Base-by-base conservation (phyloP, 2,329 filamentous ascomycete species). In the Ascochyta clinopodiicola region DNA sequence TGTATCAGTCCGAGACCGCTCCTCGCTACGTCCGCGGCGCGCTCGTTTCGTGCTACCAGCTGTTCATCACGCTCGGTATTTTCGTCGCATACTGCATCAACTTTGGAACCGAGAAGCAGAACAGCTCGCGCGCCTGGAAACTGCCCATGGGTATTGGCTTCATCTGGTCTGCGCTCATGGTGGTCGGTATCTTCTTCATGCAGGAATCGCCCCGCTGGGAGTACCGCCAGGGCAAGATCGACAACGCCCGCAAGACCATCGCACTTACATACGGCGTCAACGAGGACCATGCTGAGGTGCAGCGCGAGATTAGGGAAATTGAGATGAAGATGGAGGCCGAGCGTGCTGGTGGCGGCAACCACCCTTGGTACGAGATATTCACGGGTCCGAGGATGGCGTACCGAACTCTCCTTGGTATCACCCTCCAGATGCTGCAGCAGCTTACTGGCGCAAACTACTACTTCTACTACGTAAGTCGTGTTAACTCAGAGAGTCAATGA, bases 51-150 rank as follows among this genome's bases (percentile, higher is more conserved):
- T 84, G 81, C 46, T 90, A 89, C 72, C 88, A 90, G 77, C 81
- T 90, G 3, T 84, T 88, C 70, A 87, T 90, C 69, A 90, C 87
- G 0, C 77, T 89, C 25, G 88, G 88, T 43, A 89, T 90, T 70
- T 86, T 79, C 48, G 68, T 78, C 21, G 80, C 77, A 1, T 77
- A 77, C 56, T 74, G 75, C 63, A 79, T 81, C 72, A 87, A 89
- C 70, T 88, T 78, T 67, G 86, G 86, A 6, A 89, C 87, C 6
- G 77, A 84, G 60, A 74, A 70, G 2, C 77, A 77, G 44, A 17
- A 44, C 1, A 78, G 75, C 60, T 80, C 81, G 21, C 78, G 80
- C 2, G 80, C 85, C 12, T 90, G 87, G 87, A 80, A 87, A 59
- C 83, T 89, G 6, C 84, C 88, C 45, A 83, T 86, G 76, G 84